A percentile compares a stretch with the other conserved stretches of the same genome.
Evolutionary conservation across 2,329 filamentous ascomycete species (phyloP).

Genomic region (Coniochaeta pulveracea): DNA sequence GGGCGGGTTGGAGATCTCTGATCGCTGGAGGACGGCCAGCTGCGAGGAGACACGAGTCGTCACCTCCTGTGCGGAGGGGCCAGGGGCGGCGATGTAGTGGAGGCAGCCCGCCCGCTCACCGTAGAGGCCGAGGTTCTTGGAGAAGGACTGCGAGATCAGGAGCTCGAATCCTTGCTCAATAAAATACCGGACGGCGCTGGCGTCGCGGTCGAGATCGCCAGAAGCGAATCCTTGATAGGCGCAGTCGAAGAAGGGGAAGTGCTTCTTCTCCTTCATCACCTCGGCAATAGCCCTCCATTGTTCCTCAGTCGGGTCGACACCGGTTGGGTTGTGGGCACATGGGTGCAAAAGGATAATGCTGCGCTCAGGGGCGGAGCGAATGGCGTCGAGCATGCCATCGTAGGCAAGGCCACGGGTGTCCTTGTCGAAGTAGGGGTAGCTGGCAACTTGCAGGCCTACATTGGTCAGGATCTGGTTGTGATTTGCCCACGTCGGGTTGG

Average conservation of each 20-base stretch:
- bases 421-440: slow-evolving; percentile 91
- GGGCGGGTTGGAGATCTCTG: slow-evolving; percentile 94
- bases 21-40: slow-evolving; percentile 86
- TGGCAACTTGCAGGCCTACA: slow-evolving; percentile 64
- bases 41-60: slow-evolving; percentile 69
- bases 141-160: slow-evolving; percentile 83
- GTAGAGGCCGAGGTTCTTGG: slow-evolving; percentile 97
- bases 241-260: slow-evolving; percentile 97
- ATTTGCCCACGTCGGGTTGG: slow-evolving; percentile 95
- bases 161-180: slow-evolving; percentile 84
- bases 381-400: slow-evolving; percentile 67
- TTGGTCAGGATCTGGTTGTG: slow-evolving; percentile 98
- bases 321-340: slow-evolving; percentile 96
- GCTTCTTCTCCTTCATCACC: slow-evolving; percentile 64
- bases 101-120: slow-evolving; percentile 94
- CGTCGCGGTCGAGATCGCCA: slow-evolving; percentile 73
- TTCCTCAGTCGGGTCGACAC: slow-evolving; percentile 84
- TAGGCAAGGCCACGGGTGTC: slow-evolving; percentile 87
- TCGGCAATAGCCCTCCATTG: slow-evolving; percentile 88
- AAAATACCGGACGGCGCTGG: slow-evolving; percentile 90
- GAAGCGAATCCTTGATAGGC: slow-evolving; percentile 98
- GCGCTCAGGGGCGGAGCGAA: slow-evolving; percentile 60
- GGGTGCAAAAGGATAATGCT: slow-evolving; percentile 88
- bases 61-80: slow-evolving; percentile 47
- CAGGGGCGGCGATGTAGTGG: slow-evolving; percentile 76